Evolutionary conservation across 306 rosid species (phyloP), one percentile per base, ranked within the genome.

Genomic region (Hippophae tibetana): DNA sequence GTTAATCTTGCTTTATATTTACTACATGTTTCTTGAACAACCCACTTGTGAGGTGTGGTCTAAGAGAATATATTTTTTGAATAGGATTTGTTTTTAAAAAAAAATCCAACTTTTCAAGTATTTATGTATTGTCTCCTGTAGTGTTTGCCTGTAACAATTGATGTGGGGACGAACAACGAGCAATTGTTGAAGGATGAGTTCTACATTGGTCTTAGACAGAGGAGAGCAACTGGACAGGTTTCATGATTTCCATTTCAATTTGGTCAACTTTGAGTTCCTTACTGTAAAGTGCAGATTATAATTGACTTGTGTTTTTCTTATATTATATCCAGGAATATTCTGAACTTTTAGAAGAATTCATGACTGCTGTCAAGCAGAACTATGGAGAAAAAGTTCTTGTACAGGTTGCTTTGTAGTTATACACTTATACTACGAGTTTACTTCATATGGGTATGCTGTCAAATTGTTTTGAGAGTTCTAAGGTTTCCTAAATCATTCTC

Each of bases 111-210:
- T 61, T 43, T 38, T n/a, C 5, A 40, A 64, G 26, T 42, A 52
- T 54, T 49, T n/a, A 10, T 25, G 49, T 5, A 25, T 63, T 76
- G 62, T 67, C 45, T 51, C 65, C 66, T 78, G 41, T 69, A 92
- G 99, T 92, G 99, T 72, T 84, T 93, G 79, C 99, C 99, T 63
- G 13, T 93, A 48, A 88, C 99, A 0, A 86, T 93, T 61, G 99
- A 93, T 62, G 97, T 93, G 56, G 99, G 99, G 66, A 93, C 99
- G 50, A 93, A 93, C 82, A 88, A 88, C 48, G 81, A 88, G 86
- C n/a, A 77, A 70, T 63, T 93, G 79, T 78, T 93, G 80, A 81
- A 88, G 7, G 76, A 93, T 61, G 97, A 93, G 61, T 93, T 88
- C 73, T 88, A 93, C 71, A 93, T 93, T 69, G 99, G 99, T n/a